Evolutionary conservation across 73 alveolate genomes (phyloP).

Genomic region (Urostyla sp.): DNA sequence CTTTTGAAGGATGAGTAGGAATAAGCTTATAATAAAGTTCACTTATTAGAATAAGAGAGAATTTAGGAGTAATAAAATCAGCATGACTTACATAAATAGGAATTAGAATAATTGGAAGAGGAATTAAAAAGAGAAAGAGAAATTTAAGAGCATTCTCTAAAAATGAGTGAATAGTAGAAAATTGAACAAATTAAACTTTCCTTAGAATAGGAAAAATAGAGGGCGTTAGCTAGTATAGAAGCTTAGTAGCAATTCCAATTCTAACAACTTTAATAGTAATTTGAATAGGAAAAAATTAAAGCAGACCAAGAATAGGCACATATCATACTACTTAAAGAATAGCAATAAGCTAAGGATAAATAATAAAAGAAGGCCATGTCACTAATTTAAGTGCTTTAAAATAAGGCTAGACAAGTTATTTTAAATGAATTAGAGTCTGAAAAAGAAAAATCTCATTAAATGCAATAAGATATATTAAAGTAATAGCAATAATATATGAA

Average conservation of each 20-base stretch:
- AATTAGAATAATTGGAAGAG: conserved; percentile 6
- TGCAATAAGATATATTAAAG: not conserved
- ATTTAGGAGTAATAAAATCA: too few relatives aligned
- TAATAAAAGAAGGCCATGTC: conserved; percentile 7
- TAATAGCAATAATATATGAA: not conserved
- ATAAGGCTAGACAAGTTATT: conserved; percentile 27
- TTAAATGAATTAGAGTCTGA: conserved; percentile 4
- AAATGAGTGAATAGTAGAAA: conserved; percentile 19
- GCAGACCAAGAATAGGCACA: not conserved
- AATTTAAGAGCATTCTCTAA: not conserved
- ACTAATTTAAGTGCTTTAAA: conserved; percentile 3
- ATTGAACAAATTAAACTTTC: conserved; percentile 1
- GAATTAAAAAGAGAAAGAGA: conserved; percentile 13
- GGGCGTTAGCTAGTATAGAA: too few relatives aligned
- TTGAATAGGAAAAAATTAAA: not conserved
- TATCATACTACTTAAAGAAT: conserved; percentile 2
- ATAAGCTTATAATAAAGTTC: too few relatives aligned
- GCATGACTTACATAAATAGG: conserved; percentile 10
- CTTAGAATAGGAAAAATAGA: conserved; percentile 3
- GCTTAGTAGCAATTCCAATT: not conserved
- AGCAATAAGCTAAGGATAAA: not conserved
- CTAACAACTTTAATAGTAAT: not conserved
- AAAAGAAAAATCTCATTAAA: not conserved
- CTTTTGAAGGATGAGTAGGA: too few relatives aligned
- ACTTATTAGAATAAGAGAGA: too few relatives aligned